Evolutionary conservation across 768 basidiomycete species (phyloP).

Genomic region (Suillus sp.): DNA sequence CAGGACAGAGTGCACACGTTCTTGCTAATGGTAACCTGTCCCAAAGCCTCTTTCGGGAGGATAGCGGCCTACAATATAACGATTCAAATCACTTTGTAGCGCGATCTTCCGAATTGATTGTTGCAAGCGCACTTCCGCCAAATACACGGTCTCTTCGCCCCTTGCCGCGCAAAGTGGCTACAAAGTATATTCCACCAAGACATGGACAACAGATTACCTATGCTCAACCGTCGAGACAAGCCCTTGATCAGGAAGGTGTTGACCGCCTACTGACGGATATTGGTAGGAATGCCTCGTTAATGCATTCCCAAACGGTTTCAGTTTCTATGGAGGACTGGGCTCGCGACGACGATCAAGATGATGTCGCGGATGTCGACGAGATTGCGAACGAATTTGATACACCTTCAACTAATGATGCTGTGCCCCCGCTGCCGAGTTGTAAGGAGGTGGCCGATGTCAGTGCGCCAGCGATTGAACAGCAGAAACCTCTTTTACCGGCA

Average conservation of each 20-base stretch:
- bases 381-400: constrained; percentile 11
- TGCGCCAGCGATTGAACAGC: not conserved
- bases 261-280: constrained; percentile 24
- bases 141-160: constrained; percentile 18
- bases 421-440: constrained; percentile 16
- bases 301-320: not conserved
- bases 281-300: constrained; percentile 19
- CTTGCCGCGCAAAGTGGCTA: constrained; percentile 22
- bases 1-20: not conserved
- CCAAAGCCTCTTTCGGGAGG: not conserved
- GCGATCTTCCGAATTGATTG: not conserved
- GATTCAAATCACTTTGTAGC: not conserved
- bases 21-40: not conserved
- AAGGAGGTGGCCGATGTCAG: not conserved
- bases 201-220: not conserved
- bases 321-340: constrained; percentile 26
- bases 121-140: not conserved
- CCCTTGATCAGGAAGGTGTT: constrained; percentile 11
- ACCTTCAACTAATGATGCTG: constrained; percentile 17
- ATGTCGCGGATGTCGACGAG: constrained; percentile 11
- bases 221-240: not conserved
- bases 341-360: constrained; percentile 25
- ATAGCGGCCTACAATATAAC: not conserved
- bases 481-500: constrained; percentile 29
- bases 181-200: not conserved